Percentiles rank a stretch among this genome's conserved stretches.
Evolutionary conservation across 176 grass and related monocot genomes (phyloP).

Genomic region (Pontederia crassipes): DNA sequence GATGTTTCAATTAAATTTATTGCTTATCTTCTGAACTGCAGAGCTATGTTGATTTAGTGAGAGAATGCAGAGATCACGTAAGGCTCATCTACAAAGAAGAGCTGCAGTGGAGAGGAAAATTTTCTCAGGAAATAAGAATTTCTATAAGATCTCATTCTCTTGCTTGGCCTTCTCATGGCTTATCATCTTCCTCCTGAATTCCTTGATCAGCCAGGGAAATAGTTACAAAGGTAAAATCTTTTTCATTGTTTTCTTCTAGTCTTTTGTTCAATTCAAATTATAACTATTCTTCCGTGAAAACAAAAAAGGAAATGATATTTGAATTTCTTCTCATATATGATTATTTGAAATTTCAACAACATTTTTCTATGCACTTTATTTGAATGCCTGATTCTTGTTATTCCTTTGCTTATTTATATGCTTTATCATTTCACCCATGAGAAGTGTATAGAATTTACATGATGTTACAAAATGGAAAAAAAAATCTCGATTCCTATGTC

Average conservation of each 20-base stretch:
- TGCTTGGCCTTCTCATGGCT: slow-evolving; percentile 54
- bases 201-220: slow-evolving; percentile 64
- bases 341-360: too few species aligned
- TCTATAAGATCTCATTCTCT: slow-evolving; percentile 62
- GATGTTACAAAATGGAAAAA: too few species aligned
- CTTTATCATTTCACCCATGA: too few species aligned
- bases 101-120: slow-evolving; percentile 42
- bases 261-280: not conserved
- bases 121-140: slow-evolving; percentile 27
- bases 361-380: too few species aligned
- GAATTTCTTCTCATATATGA: too few species aligned
- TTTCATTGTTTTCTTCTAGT: not conserved
- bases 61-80: slow-evolving; percentile 85
- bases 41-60: slow-evolving; percentile 26
- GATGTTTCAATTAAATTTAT: too few species aligned
- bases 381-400: too few species aligned
- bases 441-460: too few species aligned
- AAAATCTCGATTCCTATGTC: too few species aligned
- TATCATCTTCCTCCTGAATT: slow-evolving; percentile 56
- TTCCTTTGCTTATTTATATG: too few species aligned
- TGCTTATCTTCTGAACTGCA: not conserved
- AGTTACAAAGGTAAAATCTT: slow-evolving; percentile 41
- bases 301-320: too few species aligned
- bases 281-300: too few species aligned
- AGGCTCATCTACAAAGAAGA: slow-evolving; percentile 53